Base-by-base conservation (phyloP, 805 yeast species). In the Spathaspora sp. region DNA sequence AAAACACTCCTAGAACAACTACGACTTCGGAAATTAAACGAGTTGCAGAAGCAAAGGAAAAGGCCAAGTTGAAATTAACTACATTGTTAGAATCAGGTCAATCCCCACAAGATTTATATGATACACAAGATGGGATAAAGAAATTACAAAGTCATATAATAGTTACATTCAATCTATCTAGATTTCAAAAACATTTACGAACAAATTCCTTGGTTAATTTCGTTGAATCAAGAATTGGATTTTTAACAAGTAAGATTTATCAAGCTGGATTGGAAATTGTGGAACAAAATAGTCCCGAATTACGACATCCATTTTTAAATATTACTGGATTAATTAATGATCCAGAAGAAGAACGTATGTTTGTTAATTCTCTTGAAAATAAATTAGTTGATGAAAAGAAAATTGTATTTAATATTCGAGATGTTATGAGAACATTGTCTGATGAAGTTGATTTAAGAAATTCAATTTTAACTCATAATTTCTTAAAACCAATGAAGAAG, bases 201-300 rank as follows among this genome's bases (percentile, higher is more conserved):
- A 77, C 87, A 10, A 65, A 72, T 44, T 87, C 87, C 57, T 73
- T 94, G 14, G 80, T 74, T 1, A 80, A 80, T 32, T 76, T 87
- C 47, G 87, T 86, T 12, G 73, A 77, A 29, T 85, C 86, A 45
- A 77, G 89, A 49, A 67, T 91, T 31, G 98, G 98, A 2, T 68
- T 76, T 6, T 66, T 87, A 2, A 76, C 96, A 0, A 76, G 94
- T 0, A 67, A 74, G 44, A 76, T 94, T 10, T 93, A 88, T 63
- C 73, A 75, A 45, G 65, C 75, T 10, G 82, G 85, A 3, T 76
- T 94, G 52, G 57, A 67, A 16, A 62, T 78, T 40, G 73, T 87
- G 17, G 97, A 90, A 64, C 75, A 71, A 55, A 71, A 70, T 47
- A 78, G 86, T 5, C 80, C 81, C 7, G 70, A 66, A 20, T 61